Evolutionary conservation across 441 rosid genomes (phyloP), one percentile per base, ranked within the genome.

Genomic region (Adansonia gregorii): DNA sequence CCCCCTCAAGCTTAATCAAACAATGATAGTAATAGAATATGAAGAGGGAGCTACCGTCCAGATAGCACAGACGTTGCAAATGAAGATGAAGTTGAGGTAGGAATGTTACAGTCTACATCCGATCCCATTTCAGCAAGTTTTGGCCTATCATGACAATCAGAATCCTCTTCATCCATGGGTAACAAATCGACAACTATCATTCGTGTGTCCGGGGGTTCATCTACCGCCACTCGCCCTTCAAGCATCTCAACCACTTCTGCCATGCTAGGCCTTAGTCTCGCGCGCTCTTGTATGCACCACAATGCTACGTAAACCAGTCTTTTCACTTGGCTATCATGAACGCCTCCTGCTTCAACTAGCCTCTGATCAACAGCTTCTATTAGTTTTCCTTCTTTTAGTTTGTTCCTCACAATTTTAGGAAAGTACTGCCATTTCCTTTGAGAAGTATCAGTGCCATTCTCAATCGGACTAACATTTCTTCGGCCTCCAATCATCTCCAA

Each of bases 261-360:
- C 97, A 94, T 93, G 61, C 83, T 85, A 12, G 98, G 98, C 75
- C 97, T 86, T 9, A 81, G 86, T 82, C 81, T 83, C 17, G 89
- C 81, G 77, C 73, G 86, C 84, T 91, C 97, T 60, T 94, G 97
- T 79, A 93, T 89, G 83, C 98, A 94, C 98, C 97, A 94, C 69
- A 94, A 76, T 19, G 95, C 97, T 19, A 91, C 85, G 77, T 80
- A 68, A 3, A 85, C 88, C 81, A 93, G 22, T 79, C 84, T 88
- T 84, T 55, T 88, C 66, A 91, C 80, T 75, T 90, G 83, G 60
- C 54, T 87, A 82, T 94, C 97, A 4, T 89, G 89, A n/a, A 70
- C 31, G 0, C 84, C 88, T 39, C 89, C 89, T 0, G 54, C 79
- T 31, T 84, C 89, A 10, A 81, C 4, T n/a, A 91, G 75, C 75